Evolutionary conservation across 2,329 filamentous ascomycete genomes (phyloP), one percentile per base, ranked within the genome.

Genomic region (Aphanoascus verrucosus): DNA sequence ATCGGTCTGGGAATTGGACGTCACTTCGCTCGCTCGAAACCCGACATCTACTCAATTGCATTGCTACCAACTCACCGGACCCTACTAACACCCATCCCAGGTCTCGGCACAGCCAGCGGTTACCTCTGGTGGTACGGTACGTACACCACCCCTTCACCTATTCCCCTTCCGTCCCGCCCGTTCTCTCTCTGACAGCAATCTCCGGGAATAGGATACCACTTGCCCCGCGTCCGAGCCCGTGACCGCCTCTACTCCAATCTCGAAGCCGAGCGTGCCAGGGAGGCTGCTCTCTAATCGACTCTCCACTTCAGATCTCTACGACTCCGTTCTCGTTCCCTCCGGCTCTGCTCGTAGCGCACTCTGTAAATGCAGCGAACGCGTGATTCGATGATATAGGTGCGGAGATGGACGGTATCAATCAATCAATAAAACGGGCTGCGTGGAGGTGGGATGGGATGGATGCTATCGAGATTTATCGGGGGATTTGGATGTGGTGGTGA

Each of bases 121-220:
- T 84, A 83, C 70, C 75, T 77, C 66, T 85, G 77, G 74, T 84
- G 81, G 82, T 84, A 84, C 73, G 81, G 74, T 76, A 74, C 57
- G 74, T 75, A 64, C 56, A 31, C 42, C 17, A 57, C n/a, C 42
- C 34, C 15, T 28, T 12, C 7, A 31, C 45, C 32, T 41, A 15
- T 20, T 37, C 14, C 37, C 41, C 54, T 23, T 31, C 15, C 38
- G 12, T 23, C 11, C 15, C 17, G 40, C 20, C 40, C 19, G 19
- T 32, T 46, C 11, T 23, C 3, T 19, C 19, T 34, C 45, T 53
- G 15, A 53, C 44, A 28, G n/a, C 31, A 5, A 40, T 4, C 17
- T 38, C 9, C 23, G 38, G 31, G 14, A 9, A 11, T 61, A 82
- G 80, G 80, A 64, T 83, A 77, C 73, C 81, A 84, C 73, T 75